Evolutionary conservation across 345 rosid species (phyloP).

Genomic region (Garcia nutans): DNA sequence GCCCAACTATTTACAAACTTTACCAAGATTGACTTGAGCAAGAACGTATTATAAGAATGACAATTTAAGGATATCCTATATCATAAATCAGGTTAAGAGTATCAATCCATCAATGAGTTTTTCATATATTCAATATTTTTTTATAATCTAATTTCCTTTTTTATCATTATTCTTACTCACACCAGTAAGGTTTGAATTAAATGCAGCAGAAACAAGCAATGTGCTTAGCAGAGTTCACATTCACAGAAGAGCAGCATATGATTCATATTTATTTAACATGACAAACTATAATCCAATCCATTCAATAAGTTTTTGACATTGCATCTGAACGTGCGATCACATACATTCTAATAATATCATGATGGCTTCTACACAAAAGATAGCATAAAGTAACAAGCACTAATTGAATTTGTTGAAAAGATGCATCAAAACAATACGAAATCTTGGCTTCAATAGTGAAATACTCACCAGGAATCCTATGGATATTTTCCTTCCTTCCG

Average conservation of each 20-base stretch:
- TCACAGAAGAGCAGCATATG: background rate
- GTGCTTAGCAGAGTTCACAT: slow-evolving; percentile 6
- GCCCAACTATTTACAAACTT: background rate
- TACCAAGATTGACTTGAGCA: background rate
- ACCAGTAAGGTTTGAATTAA: slow-evolving; percentile 6
- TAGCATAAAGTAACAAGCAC: background rate
- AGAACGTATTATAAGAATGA: too few relatives aligned
- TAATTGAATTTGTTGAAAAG: background rate
- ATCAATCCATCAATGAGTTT: too few relatives aligned
- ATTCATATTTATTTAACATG: background rate
- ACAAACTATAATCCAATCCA: background rate
- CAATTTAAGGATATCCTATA: background rate
- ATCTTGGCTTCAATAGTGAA: background rate
- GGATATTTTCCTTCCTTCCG: slow-evolving; percentile 22
- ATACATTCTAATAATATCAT: background rate
- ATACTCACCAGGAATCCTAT: slow-evolving; percentile 45
- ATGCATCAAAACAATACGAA: background rate
- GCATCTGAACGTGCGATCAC: background rate
- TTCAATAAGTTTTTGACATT: background rate
- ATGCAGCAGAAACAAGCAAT: slow-evolving; percentile 6
- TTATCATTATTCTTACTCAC: background rate
- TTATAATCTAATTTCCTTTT: background rate
- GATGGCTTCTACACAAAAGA: background rate
- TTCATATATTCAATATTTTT: too few relatives aligned
- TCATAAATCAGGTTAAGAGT: background rate